Evolutionary conservation across 306 rosid genomes (phyloP), one percentile per base, ranked within the genome.

Genomic region (Lathyrus sativus): DNA sequence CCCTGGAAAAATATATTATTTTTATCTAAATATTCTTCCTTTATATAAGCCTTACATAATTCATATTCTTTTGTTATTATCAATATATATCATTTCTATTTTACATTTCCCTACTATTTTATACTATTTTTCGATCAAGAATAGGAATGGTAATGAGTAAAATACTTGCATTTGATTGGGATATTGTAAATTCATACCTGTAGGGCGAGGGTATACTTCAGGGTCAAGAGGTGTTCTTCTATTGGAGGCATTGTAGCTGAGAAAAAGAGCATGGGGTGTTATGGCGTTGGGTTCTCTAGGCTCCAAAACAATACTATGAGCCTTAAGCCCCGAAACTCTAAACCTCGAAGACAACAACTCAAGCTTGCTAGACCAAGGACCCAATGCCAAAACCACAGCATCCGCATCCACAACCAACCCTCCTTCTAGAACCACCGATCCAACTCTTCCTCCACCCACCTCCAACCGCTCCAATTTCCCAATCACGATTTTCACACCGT

Each of bases 151-250:
- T 7, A 7, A 35, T 11, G 45, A 10, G 45, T 41, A 41, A 41
- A 11, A 5, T 11, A 41, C 4, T 42, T 42, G 46, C 0, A 35
- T 45, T 45, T 45, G 15, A 49, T 49, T 14, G 11, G 0, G 0
- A 17, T 9, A 49, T 17, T 4, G 0, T 2, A 17, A 1, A 49
- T 17, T 49, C 55, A 54, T 56, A 85, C 96, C 96, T 39, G 90
- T 88, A 11, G 99, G 99, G 11, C 92, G 99, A 77, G 97, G 99
- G 59, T 90, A 90, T 14, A 93, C 91, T 76, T 90, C 97, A 0
- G 89, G 97, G 56, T 93, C 95, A 17, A 90, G 53, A 13, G 97
- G 75, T 33, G 39, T 66, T 49, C 87, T 88, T 31, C 85, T 72
- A 6, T 68, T 39, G 5, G 86, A 78, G 0, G 73, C 60, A 54